Percentiles rank a stretch among this genome's conserved stretches.
These are phyloP conservation scores for Alternaria consortialis DNA, from an alignment of 2,329 filamentous ascomycete genomes.

Conservation along the genomic window DNA sequence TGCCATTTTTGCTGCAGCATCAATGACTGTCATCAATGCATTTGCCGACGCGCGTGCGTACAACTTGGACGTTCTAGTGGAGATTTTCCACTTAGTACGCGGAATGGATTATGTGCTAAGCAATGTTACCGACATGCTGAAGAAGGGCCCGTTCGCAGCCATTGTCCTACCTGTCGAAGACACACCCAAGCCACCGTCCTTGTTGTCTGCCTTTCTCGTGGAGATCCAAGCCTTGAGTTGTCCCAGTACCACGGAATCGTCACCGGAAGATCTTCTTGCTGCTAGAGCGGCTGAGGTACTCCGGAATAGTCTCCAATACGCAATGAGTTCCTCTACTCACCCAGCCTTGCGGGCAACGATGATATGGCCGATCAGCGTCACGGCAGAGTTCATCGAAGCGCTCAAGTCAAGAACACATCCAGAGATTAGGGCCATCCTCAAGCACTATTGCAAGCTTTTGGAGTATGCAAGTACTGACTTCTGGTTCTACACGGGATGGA, in stretches of 20 bases:
- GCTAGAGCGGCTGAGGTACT: conserved; percentile 26
- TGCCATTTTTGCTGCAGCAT: conserved; percentile 37
- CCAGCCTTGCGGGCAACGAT: conserved; percentile 31
- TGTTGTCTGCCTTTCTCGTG: conserved; percentile 33
- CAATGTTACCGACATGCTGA: conserved; percentile 26
- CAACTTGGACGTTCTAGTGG: conserved; percentile 35
- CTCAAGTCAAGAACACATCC: conserved; percentile 25
- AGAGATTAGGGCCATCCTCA: conserved; percentile 22
- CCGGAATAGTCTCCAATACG: conserved; percentile 27
- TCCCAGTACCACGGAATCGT: conserved; percentile 11
- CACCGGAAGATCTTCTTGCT: conserved; percentile 13
- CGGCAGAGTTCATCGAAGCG: conserved; percentile 28
- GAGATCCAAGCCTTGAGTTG: conserved; percentile 27
- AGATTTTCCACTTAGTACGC: conserved; percentile 39
- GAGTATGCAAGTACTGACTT: conserved; percentile 34
- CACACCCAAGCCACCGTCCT: conserved; percentile 25
- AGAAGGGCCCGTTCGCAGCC: conserved; percentile 33
- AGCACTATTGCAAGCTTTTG: conserved; percentile 31
- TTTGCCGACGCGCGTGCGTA: conserved; percentile 33
- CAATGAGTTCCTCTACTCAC: conserved; percentile 31
- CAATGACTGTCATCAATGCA: conserved; percentile 35
- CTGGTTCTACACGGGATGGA: conserved; percentile 36
- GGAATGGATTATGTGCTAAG: conserved; percentile 38
- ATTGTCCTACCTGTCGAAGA: conserved; percentile 22
- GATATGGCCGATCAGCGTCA: conserved; percentile 35